Conservation (phyloP, 805 yeast genomes). For the Isabelozyma rhagii region DNA sequence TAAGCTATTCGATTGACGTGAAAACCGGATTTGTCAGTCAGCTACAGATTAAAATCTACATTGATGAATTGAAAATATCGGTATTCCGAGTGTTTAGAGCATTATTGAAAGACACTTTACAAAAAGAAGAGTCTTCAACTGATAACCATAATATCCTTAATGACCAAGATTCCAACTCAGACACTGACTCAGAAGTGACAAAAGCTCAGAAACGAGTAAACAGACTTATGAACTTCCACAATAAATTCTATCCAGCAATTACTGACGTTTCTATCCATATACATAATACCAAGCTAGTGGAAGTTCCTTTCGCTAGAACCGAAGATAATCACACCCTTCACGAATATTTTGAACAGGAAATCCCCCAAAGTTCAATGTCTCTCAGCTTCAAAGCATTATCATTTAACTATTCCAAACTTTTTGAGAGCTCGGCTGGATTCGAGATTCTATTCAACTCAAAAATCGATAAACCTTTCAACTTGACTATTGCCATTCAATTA, state of each 20-base stretch:
- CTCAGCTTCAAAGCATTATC: constrained; percentile 21
- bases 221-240: constrained; percentile 10
- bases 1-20: constrained; percentile 12
- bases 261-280: constrained; percentile 23
- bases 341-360: constrained; percentile 15
- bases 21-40: constrained; percentile 14
- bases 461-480: constrained; percentile 30
- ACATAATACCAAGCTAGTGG: constrained; percentile 21
- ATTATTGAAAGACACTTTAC: background rate
- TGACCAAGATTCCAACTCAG: background rate
- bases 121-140: background rate
- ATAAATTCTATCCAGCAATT: constrained; percentile 17
- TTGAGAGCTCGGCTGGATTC: constrained; percentile 33
- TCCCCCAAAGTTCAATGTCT: constrained; percentile 21
- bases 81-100: constrained; percentile 1
- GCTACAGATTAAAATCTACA: constrained; percentile 14
- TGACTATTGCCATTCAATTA: constrained; percentile 30
- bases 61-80: constrained; percentile 19
- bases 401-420: constrained; percentile 19
- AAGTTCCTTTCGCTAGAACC: constrained; percentile 29
- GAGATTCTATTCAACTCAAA: constrained; percentile 31
- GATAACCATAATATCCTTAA: background rate
- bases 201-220: constrained; percentile 3
- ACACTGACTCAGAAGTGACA: background rate
- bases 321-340: constrained; percentile 15